A percentile compares a stretch with the other conserved stretches of the same genome.
phyloP scores from a whole-genome alignment of 139 green algal species.

The Nannochloris sp. region DNA sequence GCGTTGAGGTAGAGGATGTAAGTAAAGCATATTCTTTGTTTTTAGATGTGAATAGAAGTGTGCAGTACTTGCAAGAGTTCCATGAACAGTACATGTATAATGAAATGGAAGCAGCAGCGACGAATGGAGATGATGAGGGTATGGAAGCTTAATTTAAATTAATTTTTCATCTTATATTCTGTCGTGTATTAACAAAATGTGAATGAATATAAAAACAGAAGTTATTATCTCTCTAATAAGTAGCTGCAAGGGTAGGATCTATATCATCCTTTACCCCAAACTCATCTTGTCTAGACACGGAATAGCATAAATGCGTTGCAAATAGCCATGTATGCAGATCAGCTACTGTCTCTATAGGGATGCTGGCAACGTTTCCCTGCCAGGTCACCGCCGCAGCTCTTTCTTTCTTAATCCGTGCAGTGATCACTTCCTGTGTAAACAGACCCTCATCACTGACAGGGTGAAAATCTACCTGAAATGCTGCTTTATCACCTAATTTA shows the following conservation, averaged over 20 bases:
- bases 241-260: neutral
- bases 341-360: constrained; percentile 27
- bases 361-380: constrained; percentile 14
- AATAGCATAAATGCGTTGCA: constrained; percentile 68
- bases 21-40: constrained; percentile 91
- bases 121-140: constrained; percentile 7
- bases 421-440: constrained; percentile 41
- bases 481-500: neutral
- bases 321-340: constrained; percentile 63
- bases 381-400: constrained; percentile 38
- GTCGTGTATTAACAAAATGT: neutral
- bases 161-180: neutral
- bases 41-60: constrained; percentile 76
- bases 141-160: neutral
- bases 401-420: constrained; percentile 38
- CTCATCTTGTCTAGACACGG: constrained; percentile 47
- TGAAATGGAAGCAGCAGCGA: constrained; percentile 47
- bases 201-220: neutral
- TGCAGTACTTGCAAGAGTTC: constrained; percentile 91
- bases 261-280: constrained; percentile 11
- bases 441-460: constrained; percentile 45
- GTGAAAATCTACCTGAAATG: neutral
- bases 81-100: constrained; percentile 99
- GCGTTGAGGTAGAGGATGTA: constrained; percentile 95
- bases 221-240: neutral